phyloP scores from a whole-genome alignment of 208 protist genomes.

The Trypanosoma scelopori region DNA sequence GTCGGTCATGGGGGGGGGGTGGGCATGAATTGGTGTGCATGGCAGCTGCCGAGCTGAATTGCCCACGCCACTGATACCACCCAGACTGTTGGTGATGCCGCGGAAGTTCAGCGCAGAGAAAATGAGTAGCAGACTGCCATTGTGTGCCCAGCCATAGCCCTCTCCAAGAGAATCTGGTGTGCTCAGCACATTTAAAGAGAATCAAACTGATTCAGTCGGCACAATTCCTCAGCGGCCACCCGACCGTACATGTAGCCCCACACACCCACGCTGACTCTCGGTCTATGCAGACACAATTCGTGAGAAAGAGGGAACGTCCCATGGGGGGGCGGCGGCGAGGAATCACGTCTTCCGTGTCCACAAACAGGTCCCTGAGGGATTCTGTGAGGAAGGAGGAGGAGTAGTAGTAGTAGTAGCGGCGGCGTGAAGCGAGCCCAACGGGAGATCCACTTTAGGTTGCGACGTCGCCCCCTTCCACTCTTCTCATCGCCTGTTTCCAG shows the following conservation, averaged over 20 bases:
- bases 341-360: no score
- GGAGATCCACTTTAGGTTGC: no score
- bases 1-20: no score
- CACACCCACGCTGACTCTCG: conserved; percentile 97
- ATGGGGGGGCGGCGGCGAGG: no score
- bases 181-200: conserved; percentile 82
- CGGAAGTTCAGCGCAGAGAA: conserved; percentile 85
- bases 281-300: no score
- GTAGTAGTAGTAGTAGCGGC: no score
- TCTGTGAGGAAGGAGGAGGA: no score
- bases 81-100: conserved; percentile 40
- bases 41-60: not conserved
- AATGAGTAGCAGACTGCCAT: conserved; percentile 54
- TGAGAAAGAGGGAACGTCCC: no score
- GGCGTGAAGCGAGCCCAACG: no score
- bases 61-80: conserved; percentile 8
- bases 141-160: conserved; percentile 70
- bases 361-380: conserved; percentile 55
- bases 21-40: not conserved
- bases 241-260: conserved; percentile 97
- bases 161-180: conserved; percentile 93
- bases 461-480: no score
- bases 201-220: conserved; percentile 96
- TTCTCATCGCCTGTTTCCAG: no score
- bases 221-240: conserved; percentile 94